These are phyloP conservation scores for Ceratobasidium papillatum DNA, from an alignment of 1,284 basidiomycete genomes.

Conservation along the genomic window DNA sequence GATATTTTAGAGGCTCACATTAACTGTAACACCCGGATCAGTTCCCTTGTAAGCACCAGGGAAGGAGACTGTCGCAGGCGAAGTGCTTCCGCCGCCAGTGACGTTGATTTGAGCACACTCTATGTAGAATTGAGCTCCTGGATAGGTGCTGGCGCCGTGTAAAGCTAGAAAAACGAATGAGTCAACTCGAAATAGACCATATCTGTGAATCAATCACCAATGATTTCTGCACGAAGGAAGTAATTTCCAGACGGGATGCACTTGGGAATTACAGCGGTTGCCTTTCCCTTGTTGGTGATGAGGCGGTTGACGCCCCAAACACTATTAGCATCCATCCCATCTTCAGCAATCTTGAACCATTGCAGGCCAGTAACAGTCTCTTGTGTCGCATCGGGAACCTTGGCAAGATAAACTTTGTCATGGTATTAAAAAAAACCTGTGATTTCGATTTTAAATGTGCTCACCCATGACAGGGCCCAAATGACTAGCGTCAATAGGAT, in stretches of 20 bases:
- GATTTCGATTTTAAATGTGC: not conserved
- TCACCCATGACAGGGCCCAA: conserved; percentile 34
- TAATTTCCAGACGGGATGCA: conserved; percentile 39
- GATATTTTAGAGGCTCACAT: not conserved
- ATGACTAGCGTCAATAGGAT: conserved; percentile 41
- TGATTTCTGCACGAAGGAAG: conserved; percentile 38
- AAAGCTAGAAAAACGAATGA: not conserved
- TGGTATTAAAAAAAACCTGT: not conserved
- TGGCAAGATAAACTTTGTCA: conserved; percentile 57
- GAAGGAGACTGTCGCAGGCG: conserved; percentile 61
- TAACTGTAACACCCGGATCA: conserved; percentile 63
- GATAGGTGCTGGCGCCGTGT: conserved; percentile 18
- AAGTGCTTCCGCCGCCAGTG: conserved; percentile 41
- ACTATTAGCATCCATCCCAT: conserved; percentile 52
- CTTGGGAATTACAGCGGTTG: conserved; percentile 36
- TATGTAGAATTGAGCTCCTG: conserved; percentile 37
- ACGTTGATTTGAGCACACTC: conserved; percentile 44
- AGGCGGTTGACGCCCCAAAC: conserved; percentile 30
- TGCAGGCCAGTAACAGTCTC: conserved; percentile 56
- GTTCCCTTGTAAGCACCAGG: conserved; percentile 70
- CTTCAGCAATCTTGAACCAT: conserved; percentile 65
- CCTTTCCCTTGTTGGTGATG: conserved; percentile 20
- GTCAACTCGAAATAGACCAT: not conserved
- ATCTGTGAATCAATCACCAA: conserved; percentile 1
- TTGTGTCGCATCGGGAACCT: conserved; percentile 58